phyloP scores from a whole-genome alignment of 176 grass and related monocot genomes.

The Luzula sylvatica region DNA sequence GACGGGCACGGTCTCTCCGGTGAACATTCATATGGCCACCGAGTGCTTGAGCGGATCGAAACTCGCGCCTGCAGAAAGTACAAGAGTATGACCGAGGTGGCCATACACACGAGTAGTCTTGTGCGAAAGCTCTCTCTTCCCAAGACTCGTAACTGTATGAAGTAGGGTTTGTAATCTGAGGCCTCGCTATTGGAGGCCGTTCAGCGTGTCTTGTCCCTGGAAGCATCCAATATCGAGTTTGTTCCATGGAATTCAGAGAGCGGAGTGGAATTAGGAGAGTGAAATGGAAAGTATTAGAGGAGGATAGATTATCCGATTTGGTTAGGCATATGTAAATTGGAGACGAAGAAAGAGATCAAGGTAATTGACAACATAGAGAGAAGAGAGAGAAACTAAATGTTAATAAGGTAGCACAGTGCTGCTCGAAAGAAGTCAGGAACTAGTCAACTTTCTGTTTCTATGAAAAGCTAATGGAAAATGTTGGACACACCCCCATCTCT shows the following conservation, averaged over 20 bases:
- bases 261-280: conserved; percentile 1
- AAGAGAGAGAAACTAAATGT: background rate
- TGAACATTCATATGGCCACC: conserved; percentile 75
- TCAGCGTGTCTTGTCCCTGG: background rate
- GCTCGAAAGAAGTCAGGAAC: too few relatives aligned
- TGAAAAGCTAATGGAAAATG: too few relatives aligned
- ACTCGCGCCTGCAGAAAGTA: conserved; percentile 63
- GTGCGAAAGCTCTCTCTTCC: conserved; percentile 62
- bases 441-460: too few relatives aligned
- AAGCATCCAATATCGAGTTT: conserved; percentile 18
- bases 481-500: too few relatives aligned
- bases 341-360: conserved; percentile 13
- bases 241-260: conserved; percentile 5
- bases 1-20: conserved; percentile 64
- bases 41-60: conserved; percentile 60
- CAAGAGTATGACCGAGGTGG: conserved; percentile 71
- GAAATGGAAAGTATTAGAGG: background rate
- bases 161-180: background rate
- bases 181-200: conserved; percentile 3
- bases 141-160: conserved; percentile 25
- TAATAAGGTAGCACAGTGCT: background rate
- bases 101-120: conserved; percentile 57
- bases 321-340: conserved; percentile 23
- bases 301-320: conserved; percentile 10
- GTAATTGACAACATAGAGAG: background rate